These are phyloP conservation scores for Colletotrichum gigasporum DNA, from an alignment of 2,329 filamentous ascomycete genomes.

Conservation along the genomic window DNA sequence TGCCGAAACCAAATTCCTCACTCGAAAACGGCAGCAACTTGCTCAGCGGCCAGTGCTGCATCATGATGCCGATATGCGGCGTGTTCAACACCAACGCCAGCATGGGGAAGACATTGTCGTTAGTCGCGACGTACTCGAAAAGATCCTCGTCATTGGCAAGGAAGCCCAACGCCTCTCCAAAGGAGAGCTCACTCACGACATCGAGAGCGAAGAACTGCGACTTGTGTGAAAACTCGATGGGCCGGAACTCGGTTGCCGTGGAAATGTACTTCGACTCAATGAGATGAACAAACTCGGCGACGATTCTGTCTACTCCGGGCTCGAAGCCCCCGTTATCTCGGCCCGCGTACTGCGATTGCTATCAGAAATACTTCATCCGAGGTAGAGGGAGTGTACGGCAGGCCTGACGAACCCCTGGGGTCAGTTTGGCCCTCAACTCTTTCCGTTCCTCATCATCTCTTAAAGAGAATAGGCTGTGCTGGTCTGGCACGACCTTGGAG, in stretches of 20 bases:
- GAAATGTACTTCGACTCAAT: constrained; percentile 26
- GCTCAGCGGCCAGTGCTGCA: constrained; percentile 34
- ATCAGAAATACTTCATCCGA: not conserved
- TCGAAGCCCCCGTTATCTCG: constrained; percentile 27
- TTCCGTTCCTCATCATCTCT: constrained; percentile 30
- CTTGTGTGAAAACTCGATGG: constrained; percentile 27
- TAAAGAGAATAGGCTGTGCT: constrained; percentile 31
- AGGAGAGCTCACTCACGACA: constrained; percentile 38
- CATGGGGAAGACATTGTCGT: constrained; percentile 21
- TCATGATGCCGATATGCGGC: constrained; percentile 34
- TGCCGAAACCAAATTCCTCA: constrained; percentile 46
- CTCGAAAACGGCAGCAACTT: constrained; percentile 35
- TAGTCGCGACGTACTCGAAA: constrained; percentile 33
- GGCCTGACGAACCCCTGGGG: constrained; percentile 12
- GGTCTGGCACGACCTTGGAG: constrained; percentile 22
- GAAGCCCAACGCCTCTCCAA: constrained; percentile 39
- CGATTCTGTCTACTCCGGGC: constrained; percentile 8
- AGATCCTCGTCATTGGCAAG: constrained; percentile 36
- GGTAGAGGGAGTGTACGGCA: too few species aligned
- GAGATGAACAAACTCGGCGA: constrained; percentile 13
- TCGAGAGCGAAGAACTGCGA: constrained; percentile 36
- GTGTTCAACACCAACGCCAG: constrained; percentile 35
- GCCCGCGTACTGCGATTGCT: constrained; percentile 9
- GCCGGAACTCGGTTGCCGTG: not conserved
- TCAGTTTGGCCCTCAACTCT: constrained; percentile 30